Base-by-base conservation (phyloP, 768 basidiomycete species). In the Trametes cingulata region DNA sequence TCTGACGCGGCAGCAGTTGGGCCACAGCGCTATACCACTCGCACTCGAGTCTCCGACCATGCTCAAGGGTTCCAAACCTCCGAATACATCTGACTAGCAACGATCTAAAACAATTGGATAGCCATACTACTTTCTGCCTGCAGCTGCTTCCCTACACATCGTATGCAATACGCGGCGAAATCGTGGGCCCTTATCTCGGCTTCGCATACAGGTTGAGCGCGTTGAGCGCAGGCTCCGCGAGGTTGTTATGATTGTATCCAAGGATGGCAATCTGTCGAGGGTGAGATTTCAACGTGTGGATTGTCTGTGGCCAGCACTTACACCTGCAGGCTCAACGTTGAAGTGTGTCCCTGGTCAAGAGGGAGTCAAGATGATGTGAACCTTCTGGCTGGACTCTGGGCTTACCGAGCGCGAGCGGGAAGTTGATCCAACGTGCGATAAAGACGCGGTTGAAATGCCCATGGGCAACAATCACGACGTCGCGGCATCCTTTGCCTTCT, bases 381-480 rank as follows among this genome's bases (percentile, higher is more conserved):
- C 22, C 40, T 50, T 20, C 42, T 29, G 47, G 27, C 42, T 39
- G 6, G 29, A 24, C 29, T n/a, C 47, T 14, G 15, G 50, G 67
- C 75, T 13, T 73, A 84, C 86, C 87, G 37, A 83, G 73, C 12
- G 72, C 71, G 22, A 92, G 76, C 3, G 85, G 84, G 67, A 91
- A 84, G 24, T 81, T 74, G 62, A 90, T 84, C 93, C 93, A 96
- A 47, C 93, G 87, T 14, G 91, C 78, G 53, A 95, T 88, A 66
- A 93, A 77, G 47, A 83, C 82, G 40, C 90, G 83, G 54, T 82
- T 91, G 72, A 90, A 86, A 73, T 94, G 90, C 0, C 90, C 94
- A 72, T 98, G 95, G 0, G 93, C 91, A 60, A 98, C 85, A 68
- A 98, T 88, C 59, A 95, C 81, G 10, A 94, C 87, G 67, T 97